Percentiles rank a stretch among this genome's conserved stretches.
phyloP scores from a whole-genome alignment of 2,329 filamentous ascomycete species.

The Cyphellophora attinorum region DNA sequence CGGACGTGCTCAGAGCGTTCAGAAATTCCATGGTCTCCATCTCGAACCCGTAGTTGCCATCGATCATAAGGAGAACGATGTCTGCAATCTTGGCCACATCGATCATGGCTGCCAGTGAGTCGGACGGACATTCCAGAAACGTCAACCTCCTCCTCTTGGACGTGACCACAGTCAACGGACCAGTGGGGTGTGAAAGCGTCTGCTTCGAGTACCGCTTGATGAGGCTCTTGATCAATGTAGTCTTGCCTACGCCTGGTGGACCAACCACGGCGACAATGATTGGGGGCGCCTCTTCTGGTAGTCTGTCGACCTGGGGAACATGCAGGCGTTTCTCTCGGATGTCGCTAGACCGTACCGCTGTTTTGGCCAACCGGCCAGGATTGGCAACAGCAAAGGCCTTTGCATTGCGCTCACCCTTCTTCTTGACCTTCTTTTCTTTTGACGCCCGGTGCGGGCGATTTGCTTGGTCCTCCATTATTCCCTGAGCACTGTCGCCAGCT shows the following conservation, averaged over 20 bases:
- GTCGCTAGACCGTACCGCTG: conserved; percentile 48
- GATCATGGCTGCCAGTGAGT: conserved; percentile 92
- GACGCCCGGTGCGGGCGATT: conserved; percentile 78
- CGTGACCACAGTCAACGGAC: conserved; percentile 90
- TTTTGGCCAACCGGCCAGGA: conserved; percentile 69
- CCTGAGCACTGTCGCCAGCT: background rate
- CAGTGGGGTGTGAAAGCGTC: conserved; percentile 77
- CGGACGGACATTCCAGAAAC: conserved; percentile 89
- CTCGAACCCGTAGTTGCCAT: conserved; percentile 97
- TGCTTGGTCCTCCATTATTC: conserved; percentile 66
- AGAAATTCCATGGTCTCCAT: conserved; percentile 99
- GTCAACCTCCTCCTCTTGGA: conserved; percentile 92
- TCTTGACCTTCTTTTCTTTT: conserved; percentile 77
- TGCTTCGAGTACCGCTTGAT: conserved; percentile 94
- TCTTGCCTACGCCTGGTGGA: conserved; percentile 91
- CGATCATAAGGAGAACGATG: conserved; percentile 95
- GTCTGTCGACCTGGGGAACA: conserved; percentile 88
- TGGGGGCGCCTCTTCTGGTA: conserved; percentile 90
- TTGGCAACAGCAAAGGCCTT: conserved; percentile 83
- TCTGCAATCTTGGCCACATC: conserved; percentile 96
- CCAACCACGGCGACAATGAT: conserved; percentile 90
- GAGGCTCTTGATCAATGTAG: conserved; percentile 87
- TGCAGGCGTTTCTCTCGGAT: conserved; percentile 84
- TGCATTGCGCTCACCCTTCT: conserved; percentile 65
- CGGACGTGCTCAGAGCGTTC: conserved; percentile 83